phyloP scores from a whole-genome alignment of 345 rosid species.

The Brassica incana region DNA sequence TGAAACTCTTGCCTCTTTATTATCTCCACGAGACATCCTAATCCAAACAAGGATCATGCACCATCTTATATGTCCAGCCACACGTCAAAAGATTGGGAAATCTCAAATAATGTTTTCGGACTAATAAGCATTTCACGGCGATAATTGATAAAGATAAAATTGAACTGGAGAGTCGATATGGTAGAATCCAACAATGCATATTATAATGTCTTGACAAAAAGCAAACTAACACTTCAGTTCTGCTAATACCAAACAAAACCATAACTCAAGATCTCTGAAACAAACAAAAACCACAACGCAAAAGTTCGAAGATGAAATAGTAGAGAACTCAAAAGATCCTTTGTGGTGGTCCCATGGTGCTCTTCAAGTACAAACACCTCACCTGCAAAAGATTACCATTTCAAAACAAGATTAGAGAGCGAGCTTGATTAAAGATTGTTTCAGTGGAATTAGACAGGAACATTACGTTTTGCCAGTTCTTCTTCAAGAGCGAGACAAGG shows the following conservation, averaged over 20 bases:
- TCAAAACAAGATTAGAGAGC: not conserved
- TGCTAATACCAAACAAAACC: slow-evolving; percentile 31
- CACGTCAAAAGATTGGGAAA: too few species aligned
- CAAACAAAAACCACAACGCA: slow-evolving; percentile 22
- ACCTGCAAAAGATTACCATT: slow-evolving; percentile 39
- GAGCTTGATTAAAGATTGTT: not conserved
- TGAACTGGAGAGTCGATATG: not conserved
- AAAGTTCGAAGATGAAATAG: not conserved
- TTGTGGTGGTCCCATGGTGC: slow-evolving; percentile 66
- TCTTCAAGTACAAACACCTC: slow-evolving; percentile 64
- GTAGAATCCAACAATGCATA: not conserved
- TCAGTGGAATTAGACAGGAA: not conserved
- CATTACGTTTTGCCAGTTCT: slow-evolving; percentile 70
- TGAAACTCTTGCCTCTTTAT: not conserved
- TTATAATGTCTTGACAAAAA: slow-evolving; percentile 25
- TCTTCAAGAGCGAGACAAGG: slow-evolving; percentile 69
- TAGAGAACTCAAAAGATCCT: slow-evolving; percentile 42
- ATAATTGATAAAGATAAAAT: not conserved
- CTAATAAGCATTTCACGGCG: not conserved
- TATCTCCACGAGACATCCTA: not conserved
- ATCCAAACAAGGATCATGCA: not conserved
- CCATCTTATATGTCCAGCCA: not conserved
- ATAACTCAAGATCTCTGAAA: slow-evolving; percentile 22
- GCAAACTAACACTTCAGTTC: not conserved
- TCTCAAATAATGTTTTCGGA: not conserved